Evolutionary conservation across 2,329 filamentous ascomycete genomes (phyloP).

Genomic region (Colletotrichum tabaci): DNA sequence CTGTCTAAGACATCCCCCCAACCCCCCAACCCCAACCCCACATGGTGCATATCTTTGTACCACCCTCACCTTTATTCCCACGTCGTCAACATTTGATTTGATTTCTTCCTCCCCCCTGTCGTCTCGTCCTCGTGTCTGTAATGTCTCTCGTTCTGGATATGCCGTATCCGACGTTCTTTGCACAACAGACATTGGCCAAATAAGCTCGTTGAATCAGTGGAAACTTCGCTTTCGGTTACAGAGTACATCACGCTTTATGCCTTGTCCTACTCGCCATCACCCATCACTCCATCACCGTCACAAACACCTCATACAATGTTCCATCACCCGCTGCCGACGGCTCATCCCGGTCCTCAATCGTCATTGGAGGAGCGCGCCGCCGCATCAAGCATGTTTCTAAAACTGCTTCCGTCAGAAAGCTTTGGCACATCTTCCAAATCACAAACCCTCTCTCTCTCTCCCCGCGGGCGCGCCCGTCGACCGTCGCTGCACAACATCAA

Average conservation of each 20-base stretch:
- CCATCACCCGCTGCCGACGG: not conserved
- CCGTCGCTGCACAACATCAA: slow-evolving; percentile 32
- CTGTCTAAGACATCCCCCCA: not conserved
- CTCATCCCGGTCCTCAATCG: slow-evolving; percentile 16
- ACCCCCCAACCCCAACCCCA: not conserved
- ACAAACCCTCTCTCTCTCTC: not conserved
- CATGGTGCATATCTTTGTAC: not conserved
- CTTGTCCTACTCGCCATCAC: too few relatives aligned
- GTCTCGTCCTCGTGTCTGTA: not conserved
- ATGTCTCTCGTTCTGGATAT: not conserved
- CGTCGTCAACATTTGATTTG: too few relatives aligned
- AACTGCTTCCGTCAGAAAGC: slow-evolving; percentile 42
- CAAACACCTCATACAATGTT: too few relatives aligned
- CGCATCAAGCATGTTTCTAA: slow-evolving; percentile 35
- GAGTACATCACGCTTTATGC: too few relatives aligned
- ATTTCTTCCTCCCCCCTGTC: too few relatives aligned
- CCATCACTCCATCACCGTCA: too few relatives aligned
- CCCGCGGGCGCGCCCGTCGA: slow-evolving; percentile 14
- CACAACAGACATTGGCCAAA: too few relatives aligned
- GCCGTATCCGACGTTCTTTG: too few relatives aligned
- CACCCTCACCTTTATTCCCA: not conserved
- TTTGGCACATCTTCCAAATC: slow-evolving; percentile 42
- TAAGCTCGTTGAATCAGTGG: too few relatives aligned
- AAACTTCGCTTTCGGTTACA: too few relatives aligned
- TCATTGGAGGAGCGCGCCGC: not conserved